These are phyloP conservation scores for Botrytis sinoallii DNA, from an alignment of 2,329 filamentous ascomycete species.

Conservation along the genomic window DNA sequence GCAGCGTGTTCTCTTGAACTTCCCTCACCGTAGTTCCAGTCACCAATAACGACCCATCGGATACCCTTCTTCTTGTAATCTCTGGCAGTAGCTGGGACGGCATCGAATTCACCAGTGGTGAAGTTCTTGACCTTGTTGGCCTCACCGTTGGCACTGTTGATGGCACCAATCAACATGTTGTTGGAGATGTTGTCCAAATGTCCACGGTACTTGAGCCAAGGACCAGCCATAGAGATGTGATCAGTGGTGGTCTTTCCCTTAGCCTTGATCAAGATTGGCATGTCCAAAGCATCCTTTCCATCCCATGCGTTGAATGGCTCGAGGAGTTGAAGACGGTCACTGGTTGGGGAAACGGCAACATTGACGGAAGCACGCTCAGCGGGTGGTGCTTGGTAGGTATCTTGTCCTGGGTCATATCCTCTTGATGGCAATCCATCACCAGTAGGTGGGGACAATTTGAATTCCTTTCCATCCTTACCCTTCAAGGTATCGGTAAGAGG, in stretches of 20 bases:
- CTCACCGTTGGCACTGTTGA: constrained; percentile 93
- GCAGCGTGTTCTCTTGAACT: constrained; percentile 97
- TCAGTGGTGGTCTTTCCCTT: constrained; percentile 96
- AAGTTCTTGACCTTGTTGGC: constrained; percentile 97
- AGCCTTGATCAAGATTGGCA: constrained; percentile 94
- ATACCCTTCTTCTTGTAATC: constrained; percentile 98
- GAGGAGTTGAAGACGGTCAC: constrained; percentile 92
- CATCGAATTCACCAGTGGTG: constrained; percentile 77
- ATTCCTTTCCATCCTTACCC: constrained; percentile 95
- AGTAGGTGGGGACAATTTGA: constrained; percentile 75
- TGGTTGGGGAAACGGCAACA: constrained; percentile 82
- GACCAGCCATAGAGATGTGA: constrained; percentile 95
- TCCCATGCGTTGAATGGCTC: constrained; percentile 85
- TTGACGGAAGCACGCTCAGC: constrained; percentile 67
- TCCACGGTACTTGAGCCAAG: constrained; percentile 98
- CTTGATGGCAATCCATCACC: constrained; percentile 75
- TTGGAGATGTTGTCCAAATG: constrained; percentile 99
- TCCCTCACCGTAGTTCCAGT: constrained; percentile 99
- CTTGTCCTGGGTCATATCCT: constrained; percentile 85
- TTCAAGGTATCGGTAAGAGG: constrained; percentile 87
- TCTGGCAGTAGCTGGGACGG: constrained; percentile 89
- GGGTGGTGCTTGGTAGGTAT: constrained; percentile 96
- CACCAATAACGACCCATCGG: constrained; percentile 95
- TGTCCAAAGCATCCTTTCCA: constrained; percentile 78
- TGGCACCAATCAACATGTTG: constrained; percentile 98